Evolutionary conservation across 495 filamentous ascomycete species (phyloP).

Genomic region (Jackrogersella minutella): DNA sequence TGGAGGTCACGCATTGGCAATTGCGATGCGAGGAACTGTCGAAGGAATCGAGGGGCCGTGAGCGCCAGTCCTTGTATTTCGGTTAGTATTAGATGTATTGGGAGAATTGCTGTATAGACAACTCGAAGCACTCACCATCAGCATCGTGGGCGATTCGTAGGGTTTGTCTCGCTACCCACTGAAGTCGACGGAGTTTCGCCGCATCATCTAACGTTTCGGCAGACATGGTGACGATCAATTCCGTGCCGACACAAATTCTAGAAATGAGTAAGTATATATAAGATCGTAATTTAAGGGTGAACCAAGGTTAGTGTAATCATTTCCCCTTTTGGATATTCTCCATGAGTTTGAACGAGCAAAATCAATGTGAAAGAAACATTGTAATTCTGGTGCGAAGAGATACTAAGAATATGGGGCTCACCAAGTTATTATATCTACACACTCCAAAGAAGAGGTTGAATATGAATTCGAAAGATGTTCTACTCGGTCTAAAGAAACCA

Average conservation of each 20-base stretch:
- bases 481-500: neutral
- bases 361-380: too few species aligned
- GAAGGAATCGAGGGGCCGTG: constrained; percentile 36
- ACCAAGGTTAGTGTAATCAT: neutral
- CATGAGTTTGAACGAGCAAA: neutral
- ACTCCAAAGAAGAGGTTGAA: neutral
- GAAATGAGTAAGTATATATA: neutral
- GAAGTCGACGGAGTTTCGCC: constrained; percentile 20
- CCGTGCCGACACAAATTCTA: neutral
- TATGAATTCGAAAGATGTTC: neutral
- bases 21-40: constrained; percentile 31
- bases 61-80: constrained; percentile 16
- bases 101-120: neutral
- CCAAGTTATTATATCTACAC: neutral
- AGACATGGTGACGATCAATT: constrained; percentile 9
- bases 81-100: neutral
- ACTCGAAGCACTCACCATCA: constrained; percentile 18
- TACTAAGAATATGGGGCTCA: neutral
- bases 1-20: constrained; percentile 15
- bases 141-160: neutral
- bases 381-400: neutral
- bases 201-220: neutral
- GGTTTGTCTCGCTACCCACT: constrained; percentile 1
- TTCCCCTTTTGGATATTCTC: neutral
- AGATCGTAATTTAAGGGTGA: too few species aligned